A percentile compares a stretch with the other conserved stretches of the same genome.
phyloP scores from a whole-genome alignment of 352 stramenopile genomes.

The Phytophthora hybrid region DNA sequence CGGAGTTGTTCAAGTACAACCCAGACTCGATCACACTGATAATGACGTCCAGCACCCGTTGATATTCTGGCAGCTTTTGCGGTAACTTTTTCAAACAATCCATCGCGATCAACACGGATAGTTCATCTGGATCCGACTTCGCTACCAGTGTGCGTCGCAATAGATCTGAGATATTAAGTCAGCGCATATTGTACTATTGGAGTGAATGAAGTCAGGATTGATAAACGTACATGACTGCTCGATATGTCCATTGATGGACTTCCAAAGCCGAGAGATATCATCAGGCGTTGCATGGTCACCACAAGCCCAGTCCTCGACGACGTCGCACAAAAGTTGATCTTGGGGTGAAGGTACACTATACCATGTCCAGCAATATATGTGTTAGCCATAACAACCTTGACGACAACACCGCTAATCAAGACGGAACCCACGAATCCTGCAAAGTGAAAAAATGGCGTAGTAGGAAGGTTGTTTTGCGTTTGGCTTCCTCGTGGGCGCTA shows the following conservation, averaged over 20 bases:
- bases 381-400: background rate
- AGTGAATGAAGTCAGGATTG: background rate
- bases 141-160: constrained; percentile 61
- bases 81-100: constrained; percentile 77
- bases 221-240: constrained; percentile 68
- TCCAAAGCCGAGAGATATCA: constrained; percentile 67
- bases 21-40: constrained; percentile 61
- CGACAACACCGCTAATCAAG: background rate
- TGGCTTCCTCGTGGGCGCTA: constrained; percentile 52
- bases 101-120: constrained; percentile 73
- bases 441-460: constrained; percentile 77
- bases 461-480: constrained; percentile 76
- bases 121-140: constrained; percentile 48
- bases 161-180: constrained; percentile 51
- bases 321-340: constrained; percentile 61
- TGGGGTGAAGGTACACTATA: constrained; percentile 29
- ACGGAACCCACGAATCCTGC: constrained; percentile 32
- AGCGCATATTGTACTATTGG: constrained; percentile 2
- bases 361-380: constrained; percentile 1
- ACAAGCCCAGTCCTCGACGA: constrained; percentile 73
- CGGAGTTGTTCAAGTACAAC: constrained; percentile 39
- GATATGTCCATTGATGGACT: constrained; percentile 70
- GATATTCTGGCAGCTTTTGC: constrained; percentile 62
- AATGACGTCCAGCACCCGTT: constrained; percentile 63
- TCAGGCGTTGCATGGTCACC: constrained; percentile 45